Evolutionary conservation across 2,329 filamentous ascomycete species (phyloP), one percentile per base, ranked within the genome.

Genomic region (Claviceps pazoutovae): DNA sequence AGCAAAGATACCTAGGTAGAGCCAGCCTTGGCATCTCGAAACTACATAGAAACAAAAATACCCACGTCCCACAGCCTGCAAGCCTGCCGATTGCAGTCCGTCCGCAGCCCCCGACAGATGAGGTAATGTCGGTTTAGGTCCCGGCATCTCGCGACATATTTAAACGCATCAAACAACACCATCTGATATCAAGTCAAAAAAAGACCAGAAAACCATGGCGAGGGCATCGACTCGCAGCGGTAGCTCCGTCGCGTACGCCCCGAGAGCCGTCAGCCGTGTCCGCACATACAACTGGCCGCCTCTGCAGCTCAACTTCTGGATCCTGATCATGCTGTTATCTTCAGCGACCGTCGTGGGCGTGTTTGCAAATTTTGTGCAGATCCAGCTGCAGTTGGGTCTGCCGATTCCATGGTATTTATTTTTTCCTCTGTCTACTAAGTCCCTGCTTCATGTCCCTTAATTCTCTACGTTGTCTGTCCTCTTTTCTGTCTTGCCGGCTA

Each of bases 231-330:
- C 55, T 8, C 23, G 52, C 34, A 70, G 54, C 56, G 66, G 67
- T 43, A 66, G 62, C 55, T 74, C 74, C 37, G 59, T 68, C 60
- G 64, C 70, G 52, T 71, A 73, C 62, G 66, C 70, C 53, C 69
- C 70, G 44, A 69, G 68, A 51, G 58, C 70, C 41, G 61, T 69
- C 54, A 71, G 63, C 48, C 67, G 71, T 56, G 64, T 80, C 4
- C 76, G 78, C 61, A 75, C 74, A 43, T 85, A 84, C 71, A 79
- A 80, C 68, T 85, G 82, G 82, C 82, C 82, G 17, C 78, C 79
- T n/a, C 65, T 79, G 51, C 78, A 82, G 64, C 72, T 85, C 53
- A 83, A 83, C 61, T 66, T 84, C 49, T 84, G 82, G 79, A 78
- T 84, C 61, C 69, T 84, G 48, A 69, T 83, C 57, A 83, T 84